phyloP scores from a whole-genome alignment of 495 filamentous ascomycete genomes.

The Penicillium mononematosum region DNA sequence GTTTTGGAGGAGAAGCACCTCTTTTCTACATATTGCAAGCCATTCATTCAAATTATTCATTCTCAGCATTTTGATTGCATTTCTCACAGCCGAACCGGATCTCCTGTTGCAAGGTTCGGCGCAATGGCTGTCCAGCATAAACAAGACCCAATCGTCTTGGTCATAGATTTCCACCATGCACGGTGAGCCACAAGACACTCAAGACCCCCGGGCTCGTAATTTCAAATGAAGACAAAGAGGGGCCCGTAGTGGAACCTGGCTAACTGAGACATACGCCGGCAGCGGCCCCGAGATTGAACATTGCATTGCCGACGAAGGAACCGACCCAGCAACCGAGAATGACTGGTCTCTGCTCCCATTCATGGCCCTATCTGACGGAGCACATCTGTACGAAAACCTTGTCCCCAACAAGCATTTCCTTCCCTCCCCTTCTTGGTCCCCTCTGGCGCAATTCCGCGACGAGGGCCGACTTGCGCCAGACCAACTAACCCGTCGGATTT shows the following conservation, averaged over 20 bases:
- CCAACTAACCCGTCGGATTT: conserved; percentile 3
- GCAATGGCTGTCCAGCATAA: conserved; percentile 36
- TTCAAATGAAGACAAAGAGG: neutral
- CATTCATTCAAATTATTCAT: neutral
- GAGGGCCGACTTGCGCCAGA: neutral
- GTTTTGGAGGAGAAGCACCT: conserved; percentile 16
- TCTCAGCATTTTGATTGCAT: neutral
- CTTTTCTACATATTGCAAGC: conserved; percentile 12
- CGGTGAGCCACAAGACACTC: conserved; percentile 46
- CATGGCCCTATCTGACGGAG: conserved; percentile 96
- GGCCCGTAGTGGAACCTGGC: neutral
- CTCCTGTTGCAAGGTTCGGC: conserved; percentile 19
- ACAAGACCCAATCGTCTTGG: conserved; percentile 66
- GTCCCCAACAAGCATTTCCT: neutral
- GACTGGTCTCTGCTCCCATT: conserved; percentile 93
- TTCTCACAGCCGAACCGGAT: conserved; percentile 1
- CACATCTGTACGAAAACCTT: conserved; percentile 69
- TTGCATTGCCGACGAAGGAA: conserved; percentile 81
- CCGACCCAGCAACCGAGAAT: conserved; percentile 78
- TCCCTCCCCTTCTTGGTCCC: neutral
- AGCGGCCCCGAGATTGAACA: conserved; percentile 92
- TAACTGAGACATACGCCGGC: conserved; percentile 10
- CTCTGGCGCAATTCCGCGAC: conserved; percentile 1
- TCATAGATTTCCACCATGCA: conserved; percentile 97
- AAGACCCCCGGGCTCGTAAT: neutral